A percentile compares a stretch with the other conserved stretches of the same genome.
Conservation (phyloP, 2,329 filamentous ascomycete genomes). For the Colletotrichum sublineola region DNA sequence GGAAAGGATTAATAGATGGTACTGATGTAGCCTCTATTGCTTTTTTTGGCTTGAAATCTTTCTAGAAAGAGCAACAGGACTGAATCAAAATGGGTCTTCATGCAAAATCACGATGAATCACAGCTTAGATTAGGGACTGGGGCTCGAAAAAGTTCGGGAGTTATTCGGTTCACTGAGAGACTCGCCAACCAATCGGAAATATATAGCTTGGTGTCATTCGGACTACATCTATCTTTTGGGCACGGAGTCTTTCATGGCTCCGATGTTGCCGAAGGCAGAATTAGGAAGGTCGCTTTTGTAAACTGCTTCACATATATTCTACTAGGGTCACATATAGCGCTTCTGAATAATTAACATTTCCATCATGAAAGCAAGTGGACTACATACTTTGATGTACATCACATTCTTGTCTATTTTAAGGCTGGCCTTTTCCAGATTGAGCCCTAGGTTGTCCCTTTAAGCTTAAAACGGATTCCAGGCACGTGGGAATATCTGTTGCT, state of each 20-base stretch:
- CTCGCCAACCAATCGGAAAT: neutral
- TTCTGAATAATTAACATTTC: no score
- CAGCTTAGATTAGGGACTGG: no score
- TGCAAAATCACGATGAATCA: neutral
- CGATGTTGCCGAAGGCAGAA: neutral
- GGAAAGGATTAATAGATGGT: rapidly evolving
- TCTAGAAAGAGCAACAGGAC: neutral
- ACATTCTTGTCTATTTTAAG: no score
- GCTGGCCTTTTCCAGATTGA: no score
- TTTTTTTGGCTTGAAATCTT: neutral
- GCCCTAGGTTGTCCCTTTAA: no score
- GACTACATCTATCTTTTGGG: neutral
- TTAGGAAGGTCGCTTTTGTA: neutral
- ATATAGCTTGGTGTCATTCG: neutral
- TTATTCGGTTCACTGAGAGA: neutral
- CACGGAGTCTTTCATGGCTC: neutral
- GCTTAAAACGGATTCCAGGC: no score
- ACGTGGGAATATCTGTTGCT: no score
- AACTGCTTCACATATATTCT: neutral
- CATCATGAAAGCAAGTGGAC: no score
- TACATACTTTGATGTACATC: no score
- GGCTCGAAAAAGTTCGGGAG: rapidly evolving
- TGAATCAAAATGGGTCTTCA: neutral
- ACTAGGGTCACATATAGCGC: no score
- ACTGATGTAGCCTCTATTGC: no score